Base-by-base conservation (phyloP, 169 alveolate genomes). In the Plasmodium cynomolgi region DNA sequence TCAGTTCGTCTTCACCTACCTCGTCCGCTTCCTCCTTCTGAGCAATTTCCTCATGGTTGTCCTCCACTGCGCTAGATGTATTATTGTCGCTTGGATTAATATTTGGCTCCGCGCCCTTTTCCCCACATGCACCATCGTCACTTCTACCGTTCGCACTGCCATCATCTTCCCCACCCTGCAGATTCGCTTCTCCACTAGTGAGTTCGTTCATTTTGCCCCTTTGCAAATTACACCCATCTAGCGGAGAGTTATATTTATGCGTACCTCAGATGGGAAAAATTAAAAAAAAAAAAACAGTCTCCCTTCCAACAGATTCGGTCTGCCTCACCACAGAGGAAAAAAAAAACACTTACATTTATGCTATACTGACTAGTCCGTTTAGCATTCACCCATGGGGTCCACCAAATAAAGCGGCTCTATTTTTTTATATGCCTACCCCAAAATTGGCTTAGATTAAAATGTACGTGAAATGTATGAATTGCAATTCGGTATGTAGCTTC, bases 1-100 rank as follows among this genome's bases (percentile, higher is more conserved):
- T 71, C 41, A 90, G 54, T 41, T 62, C 77, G 68, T 80, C 81
- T 26, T 90, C 94, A 80, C 74, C 29, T 9, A 80, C 7, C 11
- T 47, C 58, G 9, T 79, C 47, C 26, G 23, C 58, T 15, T 39
- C 75, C 1, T 37, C 75, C n/a, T 79, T 58, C 29, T 56, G 54
- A 3, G 13, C 17, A 5, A 9, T 8, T 1, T 7, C 41, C 15
- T 37, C 37, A 34, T 71, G 34, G 50, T 26, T 84, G 20, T 73
- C 56, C 47, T 33, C 34, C 79, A 41, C 4, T 47, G 20, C 47
- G 58, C 34, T 73, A 26, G 29, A 39, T 20, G 41, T n/a, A 1
- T 29, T 17, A 73, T 84, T 71, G 2, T 72, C 84, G 33, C 39
- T 47, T 84, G 31, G 47, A 44, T 72, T 41, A 33, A 39, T 23